phyloP scores from a whole-genome alignment of 345 rosid species.

The Punica granatum region DNA sequence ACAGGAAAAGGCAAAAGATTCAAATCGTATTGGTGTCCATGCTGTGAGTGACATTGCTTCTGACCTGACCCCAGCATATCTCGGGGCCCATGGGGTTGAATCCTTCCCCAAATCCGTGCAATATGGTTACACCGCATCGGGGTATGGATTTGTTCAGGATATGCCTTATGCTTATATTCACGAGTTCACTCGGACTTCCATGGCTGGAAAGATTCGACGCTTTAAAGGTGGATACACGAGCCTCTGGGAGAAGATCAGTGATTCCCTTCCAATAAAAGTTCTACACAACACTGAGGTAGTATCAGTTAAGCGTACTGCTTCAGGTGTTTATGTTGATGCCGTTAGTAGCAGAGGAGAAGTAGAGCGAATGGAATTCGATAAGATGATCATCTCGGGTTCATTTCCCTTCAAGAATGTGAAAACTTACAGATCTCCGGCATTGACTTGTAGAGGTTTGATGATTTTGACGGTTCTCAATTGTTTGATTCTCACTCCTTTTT shows the following conservation, averaged over 20 bases:
- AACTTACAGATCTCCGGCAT: constrained; percentile 40
- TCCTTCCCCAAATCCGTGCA: constrained; percentile 49
- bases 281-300: constrained; percentile 38
- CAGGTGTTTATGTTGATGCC: constrained; percentile 29
- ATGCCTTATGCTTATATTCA: constrained; percentile 67
- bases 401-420: constrained; percentile 41
- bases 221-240: constrained; percentile 53
- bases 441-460: constrained; percentile 28
- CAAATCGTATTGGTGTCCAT: constrained; percentile 44
- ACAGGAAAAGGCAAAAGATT: constrained; percentile 51
- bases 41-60: constrained; percentile 56
- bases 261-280: constrained; percentile 38
- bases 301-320: constrained; percentile 29
- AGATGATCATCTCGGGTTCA: constrained; percentile 49
- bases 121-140: constrained; percentile 71
- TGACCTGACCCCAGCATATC: constrained; percentile 42
- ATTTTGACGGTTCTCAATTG: not conserved
- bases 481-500: not conserved
- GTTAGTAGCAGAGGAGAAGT: constrained; percentile 25
- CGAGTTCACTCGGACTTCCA: constrained; percentile 60
- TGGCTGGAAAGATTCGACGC: constrained; percentile 66
- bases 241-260: constrained; percentile 44
- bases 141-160: constrained; percentile 59
- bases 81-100: constrained; percentile 33
- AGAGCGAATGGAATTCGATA: constrained; percentile 41